Conservation (phyloP, 257 asterid species). For the Coffea canephora region DNA sequence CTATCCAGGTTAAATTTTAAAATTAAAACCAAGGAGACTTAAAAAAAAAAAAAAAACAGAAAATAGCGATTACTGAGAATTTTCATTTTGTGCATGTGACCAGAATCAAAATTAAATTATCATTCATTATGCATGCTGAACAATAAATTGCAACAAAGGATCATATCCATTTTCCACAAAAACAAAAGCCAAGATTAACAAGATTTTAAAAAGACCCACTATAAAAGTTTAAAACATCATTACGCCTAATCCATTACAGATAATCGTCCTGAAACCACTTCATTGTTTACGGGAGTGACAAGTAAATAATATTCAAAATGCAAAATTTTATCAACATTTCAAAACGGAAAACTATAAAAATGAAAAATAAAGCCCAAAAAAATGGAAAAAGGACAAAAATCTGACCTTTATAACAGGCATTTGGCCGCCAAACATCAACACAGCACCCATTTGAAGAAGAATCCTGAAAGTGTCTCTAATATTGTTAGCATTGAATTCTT, state of each 20-base stretch:
- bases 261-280: not conserved
- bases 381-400: not conserved
- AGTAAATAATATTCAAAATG: no score
- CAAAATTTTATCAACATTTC: not conserved
- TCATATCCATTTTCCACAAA: not conserved
- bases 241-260: no score
- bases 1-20: not conserved
- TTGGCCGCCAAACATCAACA: slow-evolving; percentile 80
- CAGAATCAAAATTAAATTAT: not conserved
- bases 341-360: not conserved
- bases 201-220: not conserved
- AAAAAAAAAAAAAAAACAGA: not conserved
- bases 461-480: slow-evolving; percentile 78
- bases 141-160: not conserved
- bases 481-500: slow-evolving; percentile 71
- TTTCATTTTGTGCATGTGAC: not conserved
- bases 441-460: slow-evolving; percentile 80
- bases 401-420: slow-evolving; percentile 69
- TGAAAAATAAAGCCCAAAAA: not conserved
- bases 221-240: not conserved
- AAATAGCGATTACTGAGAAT: not conserved
- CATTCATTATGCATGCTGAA: not conserved
- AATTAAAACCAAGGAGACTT: not conserved
- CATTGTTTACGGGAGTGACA: no score
- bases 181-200: not conserved